Base-by-base conservation (phyloP, 108 stramenopile genomes). In the Skeletonema menzelii region DNA sequence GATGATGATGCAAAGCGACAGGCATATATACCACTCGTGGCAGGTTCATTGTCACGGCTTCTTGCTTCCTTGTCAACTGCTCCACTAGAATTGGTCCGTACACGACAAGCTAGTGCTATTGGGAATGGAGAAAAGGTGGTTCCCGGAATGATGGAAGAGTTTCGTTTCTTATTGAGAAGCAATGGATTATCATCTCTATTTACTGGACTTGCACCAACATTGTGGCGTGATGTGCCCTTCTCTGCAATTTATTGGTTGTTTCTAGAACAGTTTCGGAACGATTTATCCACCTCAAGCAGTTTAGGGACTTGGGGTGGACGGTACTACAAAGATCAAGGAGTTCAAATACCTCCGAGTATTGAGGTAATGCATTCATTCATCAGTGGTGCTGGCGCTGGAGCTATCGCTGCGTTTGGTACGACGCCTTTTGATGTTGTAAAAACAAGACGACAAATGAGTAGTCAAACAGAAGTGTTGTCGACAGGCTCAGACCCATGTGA, bases 391-490 rank as follows among this genome's bases (percentile, higher is more conserved):
- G 72, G 72, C 0, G 86, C 96, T 4, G 97, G 97, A 34, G 70
- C 82, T 11, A 63, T 97, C 24, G 97, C 98, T 8, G 93, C 97
- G 14, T 57, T 91, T 13, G 37, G 82, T 11, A 98, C 97, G 4
- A 97, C 97, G 13, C 98, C 98, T 7, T 90, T 97, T 31, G 98
- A 99, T 77, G 97, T 98, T 24, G 72, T 97, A 70, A 99, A 99
- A 72, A 98, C 98, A 5, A 70, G 95, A 57, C 75, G 63, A 31
- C 97, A 98, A 82, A 78, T 88, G 69, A 61, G 62, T 27, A 12
- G 46, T 31, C 44, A 28, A n/a, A 10, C 49, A 53, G 47, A 49
- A 49, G 47, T 22, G 20, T 22, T 22, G 19, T 22, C 22, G 0
- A 53, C 22, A 53, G 20, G 22, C 8, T 22, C 22, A 53, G 49